Evolutionary conservation across 139 green algal genomes (phyloP).

Genomic region (Astrephomene gubernaculifera): DNA sequence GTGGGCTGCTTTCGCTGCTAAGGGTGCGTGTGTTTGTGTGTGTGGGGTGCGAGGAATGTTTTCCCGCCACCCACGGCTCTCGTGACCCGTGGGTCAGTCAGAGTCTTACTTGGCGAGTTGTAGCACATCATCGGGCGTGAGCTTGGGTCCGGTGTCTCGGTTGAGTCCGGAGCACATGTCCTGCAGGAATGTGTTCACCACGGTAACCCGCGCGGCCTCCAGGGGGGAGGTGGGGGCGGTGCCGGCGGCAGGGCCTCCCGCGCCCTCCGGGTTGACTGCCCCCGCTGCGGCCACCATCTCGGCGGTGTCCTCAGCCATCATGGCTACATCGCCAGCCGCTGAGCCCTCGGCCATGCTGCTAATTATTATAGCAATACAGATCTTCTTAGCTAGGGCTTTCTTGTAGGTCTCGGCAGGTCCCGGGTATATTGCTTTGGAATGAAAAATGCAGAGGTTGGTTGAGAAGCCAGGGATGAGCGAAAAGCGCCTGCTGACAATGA

Average conservation of each 20-base stretch:
- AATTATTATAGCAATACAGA: too few relatives aligned
- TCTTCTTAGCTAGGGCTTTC: too few relatives aligned
- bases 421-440: too few relatives aligned
- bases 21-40: too few relatives aligned
- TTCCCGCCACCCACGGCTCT: too few relatives aligned
- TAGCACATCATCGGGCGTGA: background rate
- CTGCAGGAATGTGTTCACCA: background rate
- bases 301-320: background rate
- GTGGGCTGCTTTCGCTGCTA: too few relatives aligned
- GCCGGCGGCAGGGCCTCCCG: background rate
- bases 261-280: background rate
- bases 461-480: too few relatives aligned
- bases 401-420: too few relatives aligned
- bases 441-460: too few relatives aligned
- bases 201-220: background rate
- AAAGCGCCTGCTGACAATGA: too few relatives aligned
- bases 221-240: background rate
- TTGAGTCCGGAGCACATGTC: conserved; percentile 27
- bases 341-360: background rate
- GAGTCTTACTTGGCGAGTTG: background rate
- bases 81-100: too few relatives aligned
- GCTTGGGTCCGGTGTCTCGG: background rate
- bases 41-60: too few relatives aligned
- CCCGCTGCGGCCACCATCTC: background rate
- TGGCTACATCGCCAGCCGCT: background rate